phyloP scores from a whole-genome alignment of 2,329 filamentous ascomycete species.

The Colletotrichum cuscutae region DNA sequence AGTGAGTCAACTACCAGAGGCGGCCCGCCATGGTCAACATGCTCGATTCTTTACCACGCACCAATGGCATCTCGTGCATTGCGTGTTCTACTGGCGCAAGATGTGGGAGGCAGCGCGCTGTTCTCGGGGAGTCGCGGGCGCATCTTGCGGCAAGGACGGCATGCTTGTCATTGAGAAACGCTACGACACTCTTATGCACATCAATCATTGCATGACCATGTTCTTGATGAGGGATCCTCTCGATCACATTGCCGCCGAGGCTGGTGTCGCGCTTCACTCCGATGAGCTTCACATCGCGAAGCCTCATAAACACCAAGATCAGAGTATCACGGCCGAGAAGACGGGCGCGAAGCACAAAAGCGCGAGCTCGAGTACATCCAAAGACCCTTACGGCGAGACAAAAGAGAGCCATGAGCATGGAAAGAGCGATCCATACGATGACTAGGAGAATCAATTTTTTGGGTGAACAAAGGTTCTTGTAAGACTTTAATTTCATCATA shows the following conservation, averaged over 20 bases:
- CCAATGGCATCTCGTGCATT: slow-evolving; percentile 46
- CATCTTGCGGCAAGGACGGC: slow-evolving; percentile 9
- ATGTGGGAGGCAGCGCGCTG: slow-evolving; percentile 26
- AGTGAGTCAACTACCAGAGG: slow-evolving; percentile 30
- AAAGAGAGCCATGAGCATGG: background rate
- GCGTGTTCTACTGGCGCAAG: slow-evolving; percentile 48
- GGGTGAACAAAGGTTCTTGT: background rate
- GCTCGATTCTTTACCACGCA: slow-evolving; percentile 36
- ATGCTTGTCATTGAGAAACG: slow-evolving; percentile 16
- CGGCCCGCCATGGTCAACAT: slow-evolving; percentile 30
- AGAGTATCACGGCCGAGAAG: background rate
- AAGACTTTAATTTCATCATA: background rate
- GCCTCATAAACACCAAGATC: slow-evolving; percentile 5
- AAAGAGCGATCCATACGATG: background rate
- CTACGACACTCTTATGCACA: slow-evolving; percentile 20
- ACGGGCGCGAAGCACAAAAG: background rate
- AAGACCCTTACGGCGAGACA: background rate
- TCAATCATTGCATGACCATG: slow-evolving; percentile 20
- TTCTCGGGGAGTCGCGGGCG: background rate
- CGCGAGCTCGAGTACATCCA: background rate
- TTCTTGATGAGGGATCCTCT: slow-evolving; percentile 9
- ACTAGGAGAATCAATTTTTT: background rate
- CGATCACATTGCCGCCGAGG: slow-evolving; percentile 13
- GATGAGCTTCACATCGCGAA: slow-evolving; percentile 19
- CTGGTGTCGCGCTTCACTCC: slow-evolving; percentile 18